Evolutionary conservation across 2,329 filamentous ascomycete species (phyloP).

Genomic region (Clarireedia sp.): DNA sequence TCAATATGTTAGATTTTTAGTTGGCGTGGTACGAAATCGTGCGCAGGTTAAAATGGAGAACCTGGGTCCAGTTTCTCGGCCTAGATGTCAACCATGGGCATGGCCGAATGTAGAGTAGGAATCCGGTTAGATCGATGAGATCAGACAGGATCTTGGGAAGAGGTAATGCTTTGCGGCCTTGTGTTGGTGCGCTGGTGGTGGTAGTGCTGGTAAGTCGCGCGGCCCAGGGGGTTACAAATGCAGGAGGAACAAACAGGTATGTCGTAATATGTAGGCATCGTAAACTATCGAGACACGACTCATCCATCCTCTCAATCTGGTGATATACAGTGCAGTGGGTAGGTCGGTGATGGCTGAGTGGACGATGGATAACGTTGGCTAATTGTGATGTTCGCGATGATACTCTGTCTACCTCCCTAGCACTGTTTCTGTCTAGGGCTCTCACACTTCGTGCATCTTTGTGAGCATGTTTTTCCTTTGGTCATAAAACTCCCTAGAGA

Average conservation of each 20-base stretch:
- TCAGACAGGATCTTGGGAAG: not conserved
- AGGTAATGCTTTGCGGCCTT: not conserved
- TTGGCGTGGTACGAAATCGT: not conserved
- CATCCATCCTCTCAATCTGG: not conserved
- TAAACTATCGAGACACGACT: conserved; percentile 5
- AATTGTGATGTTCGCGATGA: no score
- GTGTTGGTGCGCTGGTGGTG: not conserved
- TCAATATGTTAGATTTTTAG: not conserved
- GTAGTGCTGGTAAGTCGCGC: not conserved
- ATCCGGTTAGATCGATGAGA: not conserved
- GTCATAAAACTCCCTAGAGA: no score
- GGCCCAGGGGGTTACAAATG: not conserved
- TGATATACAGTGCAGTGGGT: not conserved
- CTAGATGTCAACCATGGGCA: not conserved
- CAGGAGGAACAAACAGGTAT: not conserved
- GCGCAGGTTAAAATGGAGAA: conserved; percentile 5
- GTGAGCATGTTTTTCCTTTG: no score
- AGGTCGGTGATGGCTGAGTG: not conserved
- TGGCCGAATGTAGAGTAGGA: not conserved
- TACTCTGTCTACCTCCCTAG: no score
- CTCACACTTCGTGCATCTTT: no score
- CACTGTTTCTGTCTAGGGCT: no score
- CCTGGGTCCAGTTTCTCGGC: not conserved
- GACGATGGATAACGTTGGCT: no score
- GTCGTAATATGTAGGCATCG: not conserved